Percentiles rank a stretch among this genome's conserved stretches.
Conservation (phyloP, 257 asterid genomes). For the Solanum tarapatanum region DNA sequence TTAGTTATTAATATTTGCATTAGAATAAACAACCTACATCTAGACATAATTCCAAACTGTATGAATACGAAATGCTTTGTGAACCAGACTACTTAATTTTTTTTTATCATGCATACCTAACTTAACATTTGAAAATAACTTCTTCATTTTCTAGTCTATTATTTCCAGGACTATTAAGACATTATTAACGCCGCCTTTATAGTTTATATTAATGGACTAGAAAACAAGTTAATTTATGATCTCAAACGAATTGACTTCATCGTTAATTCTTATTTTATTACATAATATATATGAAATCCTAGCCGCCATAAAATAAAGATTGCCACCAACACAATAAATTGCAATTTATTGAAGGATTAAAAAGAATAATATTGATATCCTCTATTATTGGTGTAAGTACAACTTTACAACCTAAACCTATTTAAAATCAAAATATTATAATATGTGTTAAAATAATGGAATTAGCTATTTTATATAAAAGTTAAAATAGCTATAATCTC, state of each 20-base stretch:
- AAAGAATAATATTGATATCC: background rate
- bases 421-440: background rate
- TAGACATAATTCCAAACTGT: accelerated
- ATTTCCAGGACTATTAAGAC: background rate
- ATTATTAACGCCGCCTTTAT: no score
- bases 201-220: background rate
- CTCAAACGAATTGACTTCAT: background rate
- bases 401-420: background rate
- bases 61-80: accelerated
- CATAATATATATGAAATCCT: background rate
- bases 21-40: accelerated
- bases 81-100: no score
- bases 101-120: background rate
- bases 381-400: background rate
- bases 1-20: background rate
- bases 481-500: no score
- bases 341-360: background rate
- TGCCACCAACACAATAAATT: background rate
- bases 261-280: background rate
- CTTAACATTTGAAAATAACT: background rate
- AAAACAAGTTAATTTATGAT: background rate
- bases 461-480: background rate
- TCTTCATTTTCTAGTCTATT: background rate
- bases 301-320: background rate
- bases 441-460: background rate